These are phyloP conservation scores for Xylaria sp. DNA, from an alignment of 2,329 filamentous ascomycete genomes.

Conservation along the genomic window DNA sequence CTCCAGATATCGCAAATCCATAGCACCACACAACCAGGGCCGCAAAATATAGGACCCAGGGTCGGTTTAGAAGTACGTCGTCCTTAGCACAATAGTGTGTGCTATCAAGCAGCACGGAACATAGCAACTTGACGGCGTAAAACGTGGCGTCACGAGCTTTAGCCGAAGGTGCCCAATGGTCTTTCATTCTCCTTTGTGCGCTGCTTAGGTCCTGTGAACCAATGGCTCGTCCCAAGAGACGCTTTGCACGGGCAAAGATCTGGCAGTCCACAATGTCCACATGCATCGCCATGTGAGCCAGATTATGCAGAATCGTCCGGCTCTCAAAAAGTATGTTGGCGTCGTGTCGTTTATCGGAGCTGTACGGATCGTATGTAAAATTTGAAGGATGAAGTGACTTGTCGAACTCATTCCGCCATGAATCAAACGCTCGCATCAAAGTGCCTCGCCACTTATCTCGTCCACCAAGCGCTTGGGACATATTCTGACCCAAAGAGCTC, in stretches of 20 bases:
- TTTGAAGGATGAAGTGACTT: constrained; percentile 64
- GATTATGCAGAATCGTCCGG: constrained; percentile 80
- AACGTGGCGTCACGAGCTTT: constrained; percentile 86
- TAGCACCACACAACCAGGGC: constrained; percentile 93
- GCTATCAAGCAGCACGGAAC: constrained; percentile 70
- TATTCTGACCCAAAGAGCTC: constrained; percentile 68
- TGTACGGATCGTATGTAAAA: constrained; percentile 48
- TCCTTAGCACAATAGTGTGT: constrained; percentile 71
- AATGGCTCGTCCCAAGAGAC: constrained; percentile 79
- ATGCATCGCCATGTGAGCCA: constrained; percentile 97
- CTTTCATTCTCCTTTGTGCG: constrained; percentile 77
- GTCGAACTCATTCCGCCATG: constrained; percentile 91
- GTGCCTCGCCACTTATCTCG: constrained; percentile 87
- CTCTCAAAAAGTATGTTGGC: constrained; percentile 71
- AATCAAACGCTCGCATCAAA: constrained; percentile 81
- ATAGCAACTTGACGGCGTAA: constrained; percentile 84
- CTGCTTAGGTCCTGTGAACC: constrained; percentile 74
- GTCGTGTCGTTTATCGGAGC: constrained; percentile 58
- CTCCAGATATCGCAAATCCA: constrained; percentile 82
- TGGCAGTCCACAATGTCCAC: constrained; percentile 97
- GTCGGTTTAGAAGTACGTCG: constrained; percentile 83
- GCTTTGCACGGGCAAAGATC: constrained; percentile 83
- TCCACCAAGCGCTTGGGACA: constrained; percentile 72
- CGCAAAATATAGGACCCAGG: constrained; percentile 94
- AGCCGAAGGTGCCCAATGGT: constrained; percentile 82